phyloP scores from a whole-genome alignment of 2,329 filamentous ascomycete species.

The Colletotrichum eleusines region DNA sequence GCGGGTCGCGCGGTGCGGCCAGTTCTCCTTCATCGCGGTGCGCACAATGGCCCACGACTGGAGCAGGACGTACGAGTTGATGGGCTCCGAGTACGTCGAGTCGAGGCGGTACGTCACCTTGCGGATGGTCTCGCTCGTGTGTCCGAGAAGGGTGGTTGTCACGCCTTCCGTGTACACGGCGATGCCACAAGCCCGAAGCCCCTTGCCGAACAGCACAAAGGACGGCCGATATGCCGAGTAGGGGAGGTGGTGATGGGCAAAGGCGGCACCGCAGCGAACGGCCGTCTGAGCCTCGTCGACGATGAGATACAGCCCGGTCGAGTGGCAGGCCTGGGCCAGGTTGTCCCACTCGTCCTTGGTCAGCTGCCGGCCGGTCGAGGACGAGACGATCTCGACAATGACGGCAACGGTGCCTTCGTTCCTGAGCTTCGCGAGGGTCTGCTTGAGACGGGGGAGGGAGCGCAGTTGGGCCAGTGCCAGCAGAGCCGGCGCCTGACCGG shows the following conservation, averaged over 20 bases:
- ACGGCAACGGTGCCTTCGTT: not conserved
- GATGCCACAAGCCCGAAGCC: not conserved
- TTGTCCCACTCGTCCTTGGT: not conserved
- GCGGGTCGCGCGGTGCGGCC: not conserved
- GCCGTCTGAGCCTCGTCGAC: slow-evolving; percentile 1
- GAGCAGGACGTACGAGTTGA: not conserved
- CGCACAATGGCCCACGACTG: not conserved
- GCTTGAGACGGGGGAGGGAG: not conserved
- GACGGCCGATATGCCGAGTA: not conserved
- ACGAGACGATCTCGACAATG: not conserved
- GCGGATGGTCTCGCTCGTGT: not conserved
- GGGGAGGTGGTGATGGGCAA: not conserved
- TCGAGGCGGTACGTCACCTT: not conserved
- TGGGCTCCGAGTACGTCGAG: not conserved
- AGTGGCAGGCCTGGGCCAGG: not conserved
- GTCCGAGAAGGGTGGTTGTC: not conserved
- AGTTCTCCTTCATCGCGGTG: not conserved
- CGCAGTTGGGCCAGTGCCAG: not conserved
- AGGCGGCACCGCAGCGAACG: not conserved
- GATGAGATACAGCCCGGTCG: not conserved
- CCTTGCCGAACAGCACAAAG: not conserved
- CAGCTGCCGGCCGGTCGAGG: not conserved
- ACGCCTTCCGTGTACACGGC: not conserved
- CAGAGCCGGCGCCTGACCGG: not conserved
- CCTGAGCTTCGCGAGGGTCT: not conserved